Percentiles rank a stretch among this genome's conserved stretches.
Evolutionary conservation across 2,329 filamentous ascomycete species (phyloP).

Genomic region (Ilyonectria robusta): DNA sequence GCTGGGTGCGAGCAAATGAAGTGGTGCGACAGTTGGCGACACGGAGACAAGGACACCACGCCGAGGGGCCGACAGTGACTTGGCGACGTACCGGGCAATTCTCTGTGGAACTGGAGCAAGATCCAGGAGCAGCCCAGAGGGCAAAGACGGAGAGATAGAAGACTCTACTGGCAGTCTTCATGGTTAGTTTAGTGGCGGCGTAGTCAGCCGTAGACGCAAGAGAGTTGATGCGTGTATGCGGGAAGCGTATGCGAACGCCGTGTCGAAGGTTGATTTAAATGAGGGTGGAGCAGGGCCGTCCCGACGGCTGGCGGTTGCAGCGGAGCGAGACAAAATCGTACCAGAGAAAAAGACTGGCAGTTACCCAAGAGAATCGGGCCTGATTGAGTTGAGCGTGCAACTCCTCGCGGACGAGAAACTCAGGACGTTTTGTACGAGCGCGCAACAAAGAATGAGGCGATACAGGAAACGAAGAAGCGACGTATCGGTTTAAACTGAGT

Average conservation of each 20-base stretch:
- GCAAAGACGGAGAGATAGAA: slow-evolving; percentile 71
- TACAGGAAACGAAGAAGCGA: slow-evolving; percentile 24
- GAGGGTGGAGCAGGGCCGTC: slow-evolving; percentile 1
- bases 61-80: slow-evolving; percentile 18
- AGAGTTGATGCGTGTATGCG: not conserved
- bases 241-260: not conserved
- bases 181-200: slow-evolving; percentile 46
- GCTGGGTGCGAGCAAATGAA: slow-evolving; percentile 43
- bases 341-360: not conserved
- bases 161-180: slow-evolving; percentile 68
- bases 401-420: not conserved
- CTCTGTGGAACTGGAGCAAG: slow-evolving; percentile 62
- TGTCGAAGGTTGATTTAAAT: slow-evolving; percentile 5
- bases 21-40: not conserved
- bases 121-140: slow-evolving; percentile 65
- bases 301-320: not conserved
- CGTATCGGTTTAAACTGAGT: slow-evolving; percentile 23
- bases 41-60: not conserved
- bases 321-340: not conserved
- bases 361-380: not conserved
- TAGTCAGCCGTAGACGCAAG: slow-evolving; percentile 18
- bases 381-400: not conserved
- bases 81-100: slow-evolving; percentile 67
- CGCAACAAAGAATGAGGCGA: slow-evolving; percentile 20
- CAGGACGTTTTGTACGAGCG: not conserved